Evolutionary conservation across 2,329 filamentous ascomycete species (phyloP).

Genomic region (Xylaria sp.): DNA sequence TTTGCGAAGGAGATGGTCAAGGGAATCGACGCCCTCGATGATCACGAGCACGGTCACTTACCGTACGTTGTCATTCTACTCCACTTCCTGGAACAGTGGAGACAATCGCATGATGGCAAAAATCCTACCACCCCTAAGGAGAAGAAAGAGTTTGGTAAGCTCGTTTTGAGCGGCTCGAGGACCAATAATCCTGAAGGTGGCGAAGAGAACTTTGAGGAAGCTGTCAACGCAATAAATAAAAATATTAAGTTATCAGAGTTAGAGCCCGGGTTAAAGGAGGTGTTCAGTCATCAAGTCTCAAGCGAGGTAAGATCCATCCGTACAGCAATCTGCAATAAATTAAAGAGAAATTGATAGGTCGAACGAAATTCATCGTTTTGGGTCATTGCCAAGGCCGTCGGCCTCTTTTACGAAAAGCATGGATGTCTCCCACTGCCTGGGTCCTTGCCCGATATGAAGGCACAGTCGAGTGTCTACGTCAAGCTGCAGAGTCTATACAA

Average conservation of each 20-base stretch:
- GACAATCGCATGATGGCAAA: constrained; percentile 71
- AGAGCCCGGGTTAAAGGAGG: constrained; percentile 75
- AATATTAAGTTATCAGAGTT: constrained; percentile 77
- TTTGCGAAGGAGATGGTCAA: constrained; percentile 75
- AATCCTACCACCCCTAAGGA: constrained; percentile 81
- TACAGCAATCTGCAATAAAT: constrained; percentile 10
- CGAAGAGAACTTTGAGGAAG: constrained; percentile 98
- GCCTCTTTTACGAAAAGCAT: constrained; percentile 78
- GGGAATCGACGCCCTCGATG: constrained; percentile 74
- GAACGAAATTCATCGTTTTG: constrained; percentile 77
- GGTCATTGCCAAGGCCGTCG: constrained; percentile 84
- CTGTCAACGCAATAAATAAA: constrained; percentile 85
- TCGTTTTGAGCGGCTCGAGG: constrained; percentile 74
- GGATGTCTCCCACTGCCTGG: constrained; percentile 83
- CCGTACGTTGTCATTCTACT: constrained; percentile 87
- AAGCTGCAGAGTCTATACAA: constrained; percentile 94
- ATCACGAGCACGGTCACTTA: constrained; percentile 89
- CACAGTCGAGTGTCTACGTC: constrained; percentile 89
- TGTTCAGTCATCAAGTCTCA: constrained; percentile 74
- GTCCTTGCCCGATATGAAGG: constrained; percentile 96
- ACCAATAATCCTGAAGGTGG: constrained; percentile 82
- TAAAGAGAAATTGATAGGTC: constrained; percentile 46
- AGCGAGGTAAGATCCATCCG: constrained; percentile 63
- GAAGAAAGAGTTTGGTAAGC: constrained; percentile 82
- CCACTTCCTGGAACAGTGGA: constrained; percentile 86